These are phyloP conservation scores for Trifolium pratense DNA, from an alignment of 306 rosid species.

Conservation along the genomic window DNA sequence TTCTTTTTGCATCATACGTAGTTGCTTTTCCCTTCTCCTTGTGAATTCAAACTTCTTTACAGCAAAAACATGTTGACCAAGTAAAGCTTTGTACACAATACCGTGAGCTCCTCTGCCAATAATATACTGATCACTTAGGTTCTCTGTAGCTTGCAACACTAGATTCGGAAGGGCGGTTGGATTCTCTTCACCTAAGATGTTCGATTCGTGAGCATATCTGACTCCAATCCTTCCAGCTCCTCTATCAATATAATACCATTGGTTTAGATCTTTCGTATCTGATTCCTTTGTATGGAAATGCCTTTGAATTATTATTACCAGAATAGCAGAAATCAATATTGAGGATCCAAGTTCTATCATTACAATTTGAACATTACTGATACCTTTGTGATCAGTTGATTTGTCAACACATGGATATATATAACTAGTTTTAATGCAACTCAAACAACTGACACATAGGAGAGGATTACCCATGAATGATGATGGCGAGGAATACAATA, in stretches of 20 bases:
- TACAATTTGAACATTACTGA: constrained; percentile 51
- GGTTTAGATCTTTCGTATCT: not conserved
- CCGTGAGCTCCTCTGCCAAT: constrained; percentile 89
- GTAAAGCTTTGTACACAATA: constrained; percentile 64
- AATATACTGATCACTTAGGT: constrained; percentile 53
- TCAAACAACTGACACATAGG: constrained; percentile 52
- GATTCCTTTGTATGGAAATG: not conserved
- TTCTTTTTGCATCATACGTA: constrained; percentile 62
- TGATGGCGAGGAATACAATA: constrained; percentile 47
- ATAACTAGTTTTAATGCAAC: constrained; percentile 44
- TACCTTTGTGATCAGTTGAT: constrained; percentile 47
- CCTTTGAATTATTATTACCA: constrained; percentile 33
- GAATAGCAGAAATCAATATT: constrained; percentile 36
- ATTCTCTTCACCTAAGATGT: constrained; percentile 41
- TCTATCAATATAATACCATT: not conserved
- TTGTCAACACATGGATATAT: constrained; percentile 49
- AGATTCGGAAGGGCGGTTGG: constrained; percentile 47
- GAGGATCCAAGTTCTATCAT: constrained; percentile 64
- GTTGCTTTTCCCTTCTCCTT: constrained; percentile 45
- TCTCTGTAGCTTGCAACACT: constrained; percentile 64
- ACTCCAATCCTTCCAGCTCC: constrained; percentile 29
- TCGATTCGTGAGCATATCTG: constrained; percentile 33
- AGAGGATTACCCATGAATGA: constrained; percentile 64
- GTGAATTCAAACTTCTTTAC: constrained; percentile 66
- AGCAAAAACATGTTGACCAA: constrained; percentile 53